Evolutionary conservation across 169 alveolate species (phyloP), one percentile per base, ranked within the genome.

Genomic region (Cystoisospora suis): DNA sequence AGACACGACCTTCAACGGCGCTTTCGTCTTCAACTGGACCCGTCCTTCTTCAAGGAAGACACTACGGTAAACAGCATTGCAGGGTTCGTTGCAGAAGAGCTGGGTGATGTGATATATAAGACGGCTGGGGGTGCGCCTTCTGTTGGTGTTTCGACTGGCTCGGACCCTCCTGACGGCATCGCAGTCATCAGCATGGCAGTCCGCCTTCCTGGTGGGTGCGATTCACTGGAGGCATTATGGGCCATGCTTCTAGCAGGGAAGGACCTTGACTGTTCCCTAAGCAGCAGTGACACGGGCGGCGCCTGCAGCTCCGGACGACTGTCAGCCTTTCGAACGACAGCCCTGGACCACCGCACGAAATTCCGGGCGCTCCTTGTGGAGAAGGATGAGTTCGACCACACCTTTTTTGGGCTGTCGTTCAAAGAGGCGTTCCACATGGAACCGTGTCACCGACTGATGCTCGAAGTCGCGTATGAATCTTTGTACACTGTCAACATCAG

Each of bases 371-470:
- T 23, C 65, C 12, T 12, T 15, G 65, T 53, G 12, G 65, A 49
- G 4, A 80, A 80, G 27, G 94, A 92, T 69, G 36, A 38, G 40
- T 93, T 93, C 69, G 93, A 90, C 80, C 75, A 86, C 87, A 77
- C 65, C 27, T 87, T 53, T 72, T 93, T 93, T 49, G 79, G 80
- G 32, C 56, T 93, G 32, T 45, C 93, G 15, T 42, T 87, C 46
- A 42, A 44, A 29, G 95, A 93, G 56, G 77, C 94, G 34, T 56
- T 77, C 34, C 38, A 86, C n/a, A 90, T 90, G 90, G 95, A 93
- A 46, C 95, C 93, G 20, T 91, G 81, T 65, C 94, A 90, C 46
- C 75, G 95, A 23, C n/a, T 93, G 49, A 42, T 93, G 3, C 89
- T 93, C 40, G 94, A 93, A 36, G 49, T 45, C 58, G 36, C 88